Base-by-base conservation (phyloP, 805 yeast genomes). In the Wickerhamiella brachini region DNA sequence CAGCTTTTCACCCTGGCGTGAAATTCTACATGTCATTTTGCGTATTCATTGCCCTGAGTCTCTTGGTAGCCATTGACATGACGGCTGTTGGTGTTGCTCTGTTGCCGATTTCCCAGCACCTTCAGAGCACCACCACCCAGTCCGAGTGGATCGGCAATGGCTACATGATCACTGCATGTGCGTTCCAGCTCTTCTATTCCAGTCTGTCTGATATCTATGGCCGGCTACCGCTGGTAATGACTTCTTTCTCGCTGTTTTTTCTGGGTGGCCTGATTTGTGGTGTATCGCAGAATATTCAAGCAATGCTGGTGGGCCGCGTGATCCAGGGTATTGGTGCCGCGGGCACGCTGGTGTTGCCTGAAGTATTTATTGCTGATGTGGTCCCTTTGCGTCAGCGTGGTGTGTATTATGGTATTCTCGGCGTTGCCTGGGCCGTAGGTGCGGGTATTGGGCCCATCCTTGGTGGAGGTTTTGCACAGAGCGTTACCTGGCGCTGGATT, bases 401-500 rank as follows among this genome's bases (percentile, higher is more conserved):
- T 17, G 46, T 60, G 17, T 63, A 54, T 43, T 58, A 58, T 47
- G 60, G 64, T 10, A 24, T 62, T 13, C 44, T 65, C 23, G 65
- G 65, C 43, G 47, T 55, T 6, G 49, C 59, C 22, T 63, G 67
- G 64, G 65, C 65, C 1, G 39, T 65, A 1, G 65, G 64, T 8
- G 52, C 60, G 5, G 62, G 59, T 0, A 48, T 51, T 20, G 87
- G 87, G 1, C 87, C 88, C 0, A 66, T 80, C 41, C 60, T 81
- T 22, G 87, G 86, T 13, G 87, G 87, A 29, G 80, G 79, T 0
- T 75, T 83, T 51, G 72, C 84, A 1, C 65, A 76, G 2, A 67
- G 73, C 49, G 77, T 72, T 4, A 66, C 77, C n/a, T 83, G 88
- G 88, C 70, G 88, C 59, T 81, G 88, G 86, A 78, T 85, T 58